Evolutionary conservation across 306 rosid genomes (phyloP).

Genomic region (Hippophae gyantsensis): DNA sequence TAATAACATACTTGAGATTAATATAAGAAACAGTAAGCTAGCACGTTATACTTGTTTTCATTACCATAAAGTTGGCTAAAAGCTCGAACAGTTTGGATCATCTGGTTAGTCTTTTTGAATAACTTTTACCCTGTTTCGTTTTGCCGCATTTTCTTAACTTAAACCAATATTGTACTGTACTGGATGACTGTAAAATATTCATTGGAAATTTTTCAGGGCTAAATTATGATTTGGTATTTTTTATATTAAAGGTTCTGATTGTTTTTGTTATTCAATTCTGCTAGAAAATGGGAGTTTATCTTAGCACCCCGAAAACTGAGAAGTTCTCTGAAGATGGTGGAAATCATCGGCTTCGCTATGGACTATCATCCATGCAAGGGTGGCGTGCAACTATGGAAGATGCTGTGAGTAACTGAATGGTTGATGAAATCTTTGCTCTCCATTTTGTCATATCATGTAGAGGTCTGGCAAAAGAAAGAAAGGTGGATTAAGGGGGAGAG

Average conservation of each 20-base stretch:
- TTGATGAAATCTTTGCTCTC: constrained; percentile 14
- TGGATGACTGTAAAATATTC: no score
- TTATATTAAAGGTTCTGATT: background rate
- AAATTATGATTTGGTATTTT: background rate
- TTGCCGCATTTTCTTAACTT: no score
- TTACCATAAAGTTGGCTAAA: no score
- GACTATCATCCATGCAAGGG: constrained; percentile 97
- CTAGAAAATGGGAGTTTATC: constrained; percentile 73
- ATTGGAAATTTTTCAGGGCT: background rate
- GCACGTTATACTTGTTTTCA: no score
- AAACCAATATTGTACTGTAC: no score
- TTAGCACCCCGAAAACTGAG: constrained; percentile 89
- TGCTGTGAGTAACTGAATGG: constrained; percentile 91
- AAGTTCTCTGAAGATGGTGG: constrained; percentile 87
- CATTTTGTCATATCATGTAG: background rate
- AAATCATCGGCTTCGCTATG: constrained; percentile 55
- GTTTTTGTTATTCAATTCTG: background rate
- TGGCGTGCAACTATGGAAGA: constrained; percentile 99
- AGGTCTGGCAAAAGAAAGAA: no score
- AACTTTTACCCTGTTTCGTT: no score
- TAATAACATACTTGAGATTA: background rate
- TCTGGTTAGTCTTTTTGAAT: no score
- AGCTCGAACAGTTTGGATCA: no score
- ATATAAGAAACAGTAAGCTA: no score
- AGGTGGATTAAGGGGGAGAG: no score